A percentile compares a stretch with the other conserved stretches of the same genome.
These are phyloP conservation scores for Perkinsela sp. DNA, from an alignment of 208 protist species.

Conservation along the genomic window DNA sequence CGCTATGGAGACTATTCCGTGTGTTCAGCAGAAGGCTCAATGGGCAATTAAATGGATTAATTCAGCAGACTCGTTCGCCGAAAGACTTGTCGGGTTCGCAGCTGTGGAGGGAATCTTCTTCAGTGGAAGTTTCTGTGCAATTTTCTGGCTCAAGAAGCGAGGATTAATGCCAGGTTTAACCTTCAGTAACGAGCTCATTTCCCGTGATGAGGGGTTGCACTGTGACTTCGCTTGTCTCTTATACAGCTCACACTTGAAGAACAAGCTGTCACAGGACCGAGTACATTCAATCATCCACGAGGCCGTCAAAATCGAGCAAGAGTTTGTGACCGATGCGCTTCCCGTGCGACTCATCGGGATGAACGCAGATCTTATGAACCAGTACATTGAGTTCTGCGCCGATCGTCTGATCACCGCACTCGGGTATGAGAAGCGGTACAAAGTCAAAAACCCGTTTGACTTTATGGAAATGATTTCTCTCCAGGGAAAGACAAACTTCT, in stretches of 20 bases:
- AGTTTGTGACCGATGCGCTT: conserved; percentile 89
- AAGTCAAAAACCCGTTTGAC: conserved; percentile 89
- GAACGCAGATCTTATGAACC: conserved; percentile 83
- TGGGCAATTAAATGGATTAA: conserved; percentile 81
- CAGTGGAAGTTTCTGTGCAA: conserved; percentile 86
- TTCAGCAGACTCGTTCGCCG: conserved; percentile 46
- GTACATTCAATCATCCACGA: conserved; percentile 67
- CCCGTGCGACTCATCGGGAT: conserved; percentile 93
- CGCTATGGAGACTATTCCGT: conserved; percentile 82
- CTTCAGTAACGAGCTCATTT: conserved; percentile 96
- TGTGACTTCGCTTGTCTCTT: conserved; percentile 94
- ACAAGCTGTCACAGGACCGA: conserved; percentile 48
- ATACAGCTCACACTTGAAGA: conserved; percentile 66
- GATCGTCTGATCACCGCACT: conserved; percentile 88
- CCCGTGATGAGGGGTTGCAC: conserved; percentile 92
- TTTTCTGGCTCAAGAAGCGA: conserved; percentile 98
- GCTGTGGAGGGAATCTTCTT: conserved; percentile 98
- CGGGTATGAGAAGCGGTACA: conserved; percentile 76
- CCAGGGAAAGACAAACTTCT: conserved; percentile 97
- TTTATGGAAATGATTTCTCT: conserved; percentile 98
- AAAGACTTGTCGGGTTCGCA: conserved; percentile 89
- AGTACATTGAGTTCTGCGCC: conserved; percentile 97
- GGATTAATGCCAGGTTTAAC: conserved; percentile 93
- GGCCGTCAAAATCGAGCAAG: conserved; percentile 79
- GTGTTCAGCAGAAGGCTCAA: conserved; percentile 87